phyloP scores from a whole-genome alignment of 306 rosid species.

The Inga oerstediana region DNA sequence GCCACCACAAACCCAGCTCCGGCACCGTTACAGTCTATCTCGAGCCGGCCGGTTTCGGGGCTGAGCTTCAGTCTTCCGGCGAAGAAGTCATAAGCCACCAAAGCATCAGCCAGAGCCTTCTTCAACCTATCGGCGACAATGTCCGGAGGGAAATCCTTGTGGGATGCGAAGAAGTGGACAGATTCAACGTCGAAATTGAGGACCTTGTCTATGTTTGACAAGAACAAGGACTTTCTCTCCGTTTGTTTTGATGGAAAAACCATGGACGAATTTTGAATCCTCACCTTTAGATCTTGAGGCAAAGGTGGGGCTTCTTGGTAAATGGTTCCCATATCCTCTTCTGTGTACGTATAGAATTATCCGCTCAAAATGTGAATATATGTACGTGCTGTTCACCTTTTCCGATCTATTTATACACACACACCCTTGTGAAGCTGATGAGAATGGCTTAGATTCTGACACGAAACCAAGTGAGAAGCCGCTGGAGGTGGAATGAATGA shows the following conservation, averaged over 20 bases:
- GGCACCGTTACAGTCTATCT: conserved; percentile 60
- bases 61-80: conserved; percentile 64
- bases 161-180: conserved; percentile 60
- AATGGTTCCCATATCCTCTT: conserved; percentile 37
- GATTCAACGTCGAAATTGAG: conserved; percentile 70
- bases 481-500: neutral
- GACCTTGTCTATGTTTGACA: conserved; percentile 78
- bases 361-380: neutral
- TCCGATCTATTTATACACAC: neutral
- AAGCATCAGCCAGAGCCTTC: conserved; percentile 42
- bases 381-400: neutral
- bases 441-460: conserved; percentile 28
- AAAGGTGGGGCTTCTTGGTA: conserved; percentile 23
- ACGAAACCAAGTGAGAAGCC: neutral
- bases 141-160: conserved; percentile 48
- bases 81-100: conserved; percentile 63
- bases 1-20: conserved; percentile 78
- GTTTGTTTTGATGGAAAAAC: conserved; percentile 58
- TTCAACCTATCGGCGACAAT: conserved; percentile 44
- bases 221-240: conserved; percentile 52
- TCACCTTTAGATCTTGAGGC: conserved; percentile 59
- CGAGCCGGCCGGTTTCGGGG: conserved; percentile 46
- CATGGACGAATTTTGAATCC: conserved; percentile 40
- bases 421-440: neutral
- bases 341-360: neutral